Evolutionary conservation across 768 basidiomycete species (phyloP), one percentile per base, ranked within the genome.

Genomic region (Termitomyces eurrhizus): DNA sequence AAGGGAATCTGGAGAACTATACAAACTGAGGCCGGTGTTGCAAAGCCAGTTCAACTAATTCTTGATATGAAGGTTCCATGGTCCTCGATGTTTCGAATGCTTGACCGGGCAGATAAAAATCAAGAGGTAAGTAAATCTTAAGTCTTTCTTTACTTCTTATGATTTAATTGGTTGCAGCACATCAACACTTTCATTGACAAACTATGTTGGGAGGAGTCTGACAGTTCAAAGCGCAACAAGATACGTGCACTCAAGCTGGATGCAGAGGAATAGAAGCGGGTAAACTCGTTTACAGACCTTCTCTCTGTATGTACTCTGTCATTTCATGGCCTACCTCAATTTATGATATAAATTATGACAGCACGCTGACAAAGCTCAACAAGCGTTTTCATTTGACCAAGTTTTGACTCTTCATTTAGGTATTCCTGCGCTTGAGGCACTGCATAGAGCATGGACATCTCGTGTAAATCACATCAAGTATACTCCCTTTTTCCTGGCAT

Each of bases 71-170:
- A 60, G 16, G 66, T 74, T 33, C 59, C 64, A 4, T 75, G 74
- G 74, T 70, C 66, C 3, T 74, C 72, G n/a, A 74, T 70, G n/a
- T 69, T 68, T 60, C 39, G 63, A 1, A 75, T 75, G 74, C 60
- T 73, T 6, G 35, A 66, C 37, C 58, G 66, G 0, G 67, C 54
- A 8, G 37, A 53, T 16, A 26, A 18, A 49, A 49, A 49, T 18
- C 7, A 49, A 49, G 48, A 49, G 29, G 48, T 32, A 8, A 49
- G 21, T 48, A n/a, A n/a, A n/a, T n/a, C n/a, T 13, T 3, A 26
- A 16, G 26, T 4, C 46, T 14, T 46, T 46, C 24, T 4, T 12
- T 12, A 24, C 12, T 4, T 9, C 21, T 4, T 46, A 9, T 5
- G 1, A 24, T 14, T 16, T 41, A 16, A 16, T 14, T 16, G 14